Base-by-base conservation (phyloP, 306 rosid species). In the Vigna mungo region DNA sequence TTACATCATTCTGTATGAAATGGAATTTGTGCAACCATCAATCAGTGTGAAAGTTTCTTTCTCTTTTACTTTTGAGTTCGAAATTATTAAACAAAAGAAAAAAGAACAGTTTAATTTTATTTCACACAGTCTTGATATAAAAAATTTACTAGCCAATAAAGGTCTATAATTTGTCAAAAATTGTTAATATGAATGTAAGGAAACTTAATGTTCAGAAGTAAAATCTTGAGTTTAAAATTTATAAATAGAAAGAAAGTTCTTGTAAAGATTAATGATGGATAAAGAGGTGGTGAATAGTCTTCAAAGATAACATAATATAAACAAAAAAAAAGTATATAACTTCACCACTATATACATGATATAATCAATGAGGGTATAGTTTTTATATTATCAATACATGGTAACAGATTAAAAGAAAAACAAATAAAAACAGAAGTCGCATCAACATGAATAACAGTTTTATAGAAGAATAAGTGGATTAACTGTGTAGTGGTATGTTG, bases 1-100 rank as follows among this genome's bases (percentile, higher is more conserved):
- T 84, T 86, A 91, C 82, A 37, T 94, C 98, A 74, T 83, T 79
- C 97, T 94, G 93, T 73, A 77, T 7, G 62, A 81, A 76, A 55
- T 12, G 59, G 74, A 72, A 81, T 67, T 83, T 52, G 47, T 51
- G 17, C 44, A 49, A 20, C 10, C 51, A 80, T 71, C 51, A 27
- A 80, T 71, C 51, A 27, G 68, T 68, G 5, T 48, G 68, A 78
- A 10, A 18, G 4, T 52, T 69, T 6, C 20, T 54, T 23, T 25
- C 58, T 11, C 49, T 70, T 65, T 65, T 1, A 65, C 18, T 11
- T 79, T 74, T 68, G 25, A 44, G 76, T 9, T 7, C 2, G 27
- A 66, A 69, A 70, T 47, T 2, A 27, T 46, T 9, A 16, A 21
- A 76, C 41, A 56, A 6, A 4, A 63, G 9, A 2, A 43, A 48